Evolutionary conservation across 1,284 basidiomycete genomes (phyloP).

Genomic region (Apiotrichum brassicae): DNA sequence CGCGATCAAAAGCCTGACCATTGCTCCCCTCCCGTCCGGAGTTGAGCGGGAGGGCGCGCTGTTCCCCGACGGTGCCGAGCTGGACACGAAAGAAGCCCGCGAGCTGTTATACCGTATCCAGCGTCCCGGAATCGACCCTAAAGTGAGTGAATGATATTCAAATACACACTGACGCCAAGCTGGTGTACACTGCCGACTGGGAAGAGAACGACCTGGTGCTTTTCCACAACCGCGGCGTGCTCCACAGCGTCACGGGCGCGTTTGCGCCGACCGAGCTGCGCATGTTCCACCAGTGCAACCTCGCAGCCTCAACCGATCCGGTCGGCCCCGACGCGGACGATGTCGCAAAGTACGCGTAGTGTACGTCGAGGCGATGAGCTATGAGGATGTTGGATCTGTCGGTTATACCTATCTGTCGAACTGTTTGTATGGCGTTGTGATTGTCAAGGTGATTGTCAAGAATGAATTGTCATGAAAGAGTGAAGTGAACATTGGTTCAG

Average conservation of each 20-base stretch:
- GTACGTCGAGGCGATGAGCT: not conserved
- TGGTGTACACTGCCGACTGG: conserved; percentile 54
- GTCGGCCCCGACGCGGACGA: conserved; percentile 60
- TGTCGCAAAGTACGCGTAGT: conserved; percentile 56
- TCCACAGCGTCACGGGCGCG: conserved; percentile 71
- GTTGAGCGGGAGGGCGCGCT: conserved; percentile 47
- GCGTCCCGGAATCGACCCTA: conserved; percentile 68
- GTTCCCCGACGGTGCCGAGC: conserved; percentile 66
- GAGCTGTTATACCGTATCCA: conserved; percentile 70
- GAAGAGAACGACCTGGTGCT: conserved; percentile 59
- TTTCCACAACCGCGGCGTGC: conserved; percentile 67
- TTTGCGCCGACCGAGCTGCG: conserved; percentile 63
- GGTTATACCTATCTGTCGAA: no score
- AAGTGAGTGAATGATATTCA: conserved; percentile 24
- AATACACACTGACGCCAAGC: conserved; percentile 12
- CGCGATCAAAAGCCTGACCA: conserved; percentile 54
- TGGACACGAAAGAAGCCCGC: conserved; percentile 67
- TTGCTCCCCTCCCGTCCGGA: conserved; percentile 60
- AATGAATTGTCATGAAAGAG: no score
- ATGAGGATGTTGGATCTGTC: no score
- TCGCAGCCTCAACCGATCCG: conserved; percentile 67
- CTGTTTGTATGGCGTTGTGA: no score
- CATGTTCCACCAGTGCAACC: conserved; percentile 74
- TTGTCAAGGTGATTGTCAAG: no score
- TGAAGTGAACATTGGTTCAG: no score